Conservation (phyloP, 352 stramenopile genomes). For the Chrysophaeum taylorii region DNA sequence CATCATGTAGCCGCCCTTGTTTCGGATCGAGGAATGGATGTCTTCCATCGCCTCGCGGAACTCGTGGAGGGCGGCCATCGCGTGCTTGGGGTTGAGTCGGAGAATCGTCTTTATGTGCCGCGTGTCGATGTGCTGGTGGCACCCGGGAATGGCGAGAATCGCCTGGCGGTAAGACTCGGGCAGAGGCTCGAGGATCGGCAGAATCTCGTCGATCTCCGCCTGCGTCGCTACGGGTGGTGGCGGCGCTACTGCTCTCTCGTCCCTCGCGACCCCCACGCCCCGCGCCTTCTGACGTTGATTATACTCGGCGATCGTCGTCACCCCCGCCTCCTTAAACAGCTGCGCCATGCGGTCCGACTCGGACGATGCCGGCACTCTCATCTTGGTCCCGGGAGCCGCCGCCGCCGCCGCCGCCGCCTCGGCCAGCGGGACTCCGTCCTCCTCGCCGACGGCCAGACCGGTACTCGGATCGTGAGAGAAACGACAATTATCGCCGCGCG, state of each 20-base stretch:
- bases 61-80: slow-evolving; percentile 12
- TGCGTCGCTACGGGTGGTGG: background rate
- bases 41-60: slow-evolving; percentile 16
- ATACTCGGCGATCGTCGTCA: slow-evolving; percentile 14
- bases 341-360: slow-evolving; percentile 4
- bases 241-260: background rate
- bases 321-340: slow-evolving; percentile 6
- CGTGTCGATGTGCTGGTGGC: slow-evolving; percentile 9
- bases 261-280: background rate
- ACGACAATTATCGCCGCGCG: slow-evolving; percentile 7
- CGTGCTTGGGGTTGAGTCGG: slow-evolving; percentile 11
- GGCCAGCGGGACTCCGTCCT: background rate
- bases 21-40: background rate
- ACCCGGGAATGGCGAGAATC: slow-evolving; percentile 10
- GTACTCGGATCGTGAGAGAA: background rate
- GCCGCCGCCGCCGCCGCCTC: background rate
- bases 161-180: slow-evolving; percentile 3
- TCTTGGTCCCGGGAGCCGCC: background rate
- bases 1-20: slow-evolving; percentile 19
- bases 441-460: background rate
- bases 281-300: background rate
- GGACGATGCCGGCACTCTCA: background rate
- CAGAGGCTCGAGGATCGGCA: slow-evolving; percentile 6
- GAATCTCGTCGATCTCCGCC: background rate
- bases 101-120: slow-evolving; percentile 15